Conservation (phyloP, 140 eudicot genomes). For the Stevia rebaudiana region DNA sequence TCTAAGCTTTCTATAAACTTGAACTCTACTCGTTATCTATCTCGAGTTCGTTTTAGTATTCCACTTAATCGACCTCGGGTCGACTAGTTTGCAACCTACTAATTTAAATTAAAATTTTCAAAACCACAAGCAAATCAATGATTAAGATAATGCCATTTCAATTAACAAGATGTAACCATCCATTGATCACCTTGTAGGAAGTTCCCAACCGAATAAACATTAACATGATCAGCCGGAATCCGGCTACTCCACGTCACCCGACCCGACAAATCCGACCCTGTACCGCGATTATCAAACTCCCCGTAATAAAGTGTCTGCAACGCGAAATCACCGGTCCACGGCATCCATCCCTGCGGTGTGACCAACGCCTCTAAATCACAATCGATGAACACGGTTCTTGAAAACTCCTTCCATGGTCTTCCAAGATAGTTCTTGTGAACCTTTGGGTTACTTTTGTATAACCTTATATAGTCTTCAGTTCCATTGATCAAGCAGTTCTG, state of each 20-base stretch:
- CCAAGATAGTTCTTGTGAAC: constrained; percentile 56
- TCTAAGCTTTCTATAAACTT: not conserved
- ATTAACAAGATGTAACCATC: constrained; percentile 26
- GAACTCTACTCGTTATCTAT: not conserved
- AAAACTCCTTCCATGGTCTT: constrained; percentile 76
- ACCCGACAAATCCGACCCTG: constrained; percentile 37
- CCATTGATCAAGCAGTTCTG: constrained; percentile 57
- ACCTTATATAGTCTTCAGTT: constrained; percentile 46
- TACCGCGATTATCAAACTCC: constrained; percentile 50
- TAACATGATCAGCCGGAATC: constrained; percentile 42
- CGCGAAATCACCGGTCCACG: constrained; percentile 63
- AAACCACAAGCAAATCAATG: not conserved
- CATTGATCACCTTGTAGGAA: constrained; percentile 77
- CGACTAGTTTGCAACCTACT: not conserved
- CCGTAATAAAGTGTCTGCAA: constrained; percentile 61
- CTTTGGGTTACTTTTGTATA: constrained; percentile 47
- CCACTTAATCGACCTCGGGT: too few relatives aligned
- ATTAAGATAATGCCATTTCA: not conserved
- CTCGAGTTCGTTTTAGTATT: too few relatives aligned
- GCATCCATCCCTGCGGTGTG: constrained; percentile 64
- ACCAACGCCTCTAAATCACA: constrained; percentile 49
- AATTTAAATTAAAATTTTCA: not conserved
- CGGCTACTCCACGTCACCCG: constrained; percentile 65
- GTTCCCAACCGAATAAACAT: constrained; percentile 39
- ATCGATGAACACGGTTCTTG: constrained; percentile 46